Conservation (phyloP, 208 protist species). For the Wallacemonas sp. region DNA sequence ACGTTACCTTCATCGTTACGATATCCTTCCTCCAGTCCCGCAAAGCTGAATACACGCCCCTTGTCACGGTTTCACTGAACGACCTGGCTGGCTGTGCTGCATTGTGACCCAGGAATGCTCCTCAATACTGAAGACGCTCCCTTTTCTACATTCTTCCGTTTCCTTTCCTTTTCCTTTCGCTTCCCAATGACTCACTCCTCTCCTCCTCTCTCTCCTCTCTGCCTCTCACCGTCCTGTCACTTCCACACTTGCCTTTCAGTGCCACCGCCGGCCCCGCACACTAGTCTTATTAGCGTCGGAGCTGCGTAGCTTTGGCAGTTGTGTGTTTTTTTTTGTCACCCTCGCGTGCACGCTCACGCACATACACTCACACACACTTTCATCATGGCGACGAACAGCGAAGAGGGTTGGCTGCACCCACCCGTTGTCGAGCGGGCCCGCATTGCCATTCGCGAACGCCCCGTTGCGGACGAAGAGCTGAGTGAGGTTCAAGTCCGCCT, state of each 20-base stretch:
- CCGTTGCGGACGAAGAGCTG: constrained; percentile 65
- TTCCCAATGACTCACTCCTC: not conserved
- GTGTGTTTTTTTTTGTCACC: constrained; percentile 2
- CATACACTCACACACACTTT: not conserved
- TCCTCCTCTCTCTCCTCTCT: not conserved
- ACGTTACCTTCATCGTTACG: too few species aligned
- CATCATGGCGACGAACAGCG: not conserved
- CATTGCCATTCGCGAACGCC: constrained; percentile 76
- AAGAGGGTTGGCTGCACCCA: constrained; percentile 34
- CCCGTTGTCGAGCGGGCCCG: constrained; percentile 65
- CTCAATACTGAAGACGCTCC: too few species aligned
- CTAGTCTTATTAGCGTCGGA: too few species aligned
- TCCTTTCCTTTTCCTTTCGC: not conserved
- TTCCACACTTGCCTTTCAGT: too few species aligned
- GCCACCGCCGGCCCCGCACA: too few species aligned
- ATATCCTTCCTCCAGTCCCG: too few species aligned
- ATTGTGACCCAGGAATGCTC: too few species aligned
- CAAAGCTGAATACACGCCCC: too few species aligned
- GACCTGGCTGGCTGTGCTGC: too few species aligned
- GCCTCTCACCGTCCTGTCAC: too few species aligned
- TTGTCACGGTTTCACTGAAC: too few species aligned
- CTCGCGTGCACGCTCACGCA: too few species aligned
- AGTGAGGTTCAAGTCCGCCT: constrained; percentile 53
- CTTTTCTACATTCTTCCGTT: not conserved
- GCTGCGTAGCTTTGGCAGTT: not conserved